phyloP scores from a whole-genome alignment of 2,329 filamentous ascomycete genomes.

The Penicillium italicum region DNA sequence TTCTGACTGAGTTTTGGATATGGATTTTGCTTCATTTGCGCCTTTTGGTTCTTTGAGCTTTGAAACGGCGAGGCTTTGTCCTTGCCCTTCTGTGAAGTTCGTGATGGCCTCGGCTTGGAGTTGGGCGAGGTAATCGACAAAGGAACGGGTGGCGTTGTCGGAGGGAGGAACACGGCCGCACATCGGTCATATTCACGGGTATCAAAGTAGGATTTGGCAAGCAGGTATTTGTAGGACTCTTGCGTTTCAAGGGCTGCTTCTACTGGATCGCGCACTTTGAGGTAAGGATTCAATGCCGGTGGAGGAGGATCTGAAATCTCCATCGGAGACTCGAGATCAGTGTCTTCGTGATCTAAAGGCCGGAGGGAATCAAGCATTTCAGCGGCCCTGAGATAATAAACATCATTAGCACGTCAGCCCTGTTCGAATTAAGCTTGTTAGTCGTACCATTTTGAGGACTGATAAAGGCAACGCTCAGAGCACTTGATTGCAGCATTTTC shows the following conservation, averaged over 20 bases:
- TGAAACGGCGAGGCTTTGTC: slow-evolving; percentile 51
- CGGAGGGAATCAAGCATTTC: slow-evolving; percentile 85
- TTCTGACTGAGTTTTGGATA: slow-evolving; percentile 71
- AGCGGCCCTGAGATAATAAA: slow-evolving; percentile 65
- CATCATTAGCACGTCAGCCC: slow-evolving; percentile 11
- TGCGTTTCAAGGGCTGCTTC: slow-evolving; percentile 73
- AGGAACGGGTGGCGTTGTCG: slow-evolving; percentile 68
- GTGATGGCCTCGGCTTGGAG: slow-evolving; percentile 38
- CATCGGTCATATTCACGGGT: slow-evolving; percentile 94
- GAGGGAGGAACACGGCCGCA: slow-evolving; percentile 81
- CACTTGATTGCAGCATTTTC: slow-evolving; percentile 86
- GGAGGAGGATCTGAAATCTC: slow-evolving; percentile 50
- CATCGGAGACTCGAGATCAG: slow-evolving; percentile 59
- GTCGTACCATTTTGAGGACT: slow-evolving; percentile 86
- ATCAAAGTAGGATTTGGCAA: slow-evolving; percentile 93
- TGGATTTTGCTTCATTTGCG: slow-evolving; percentile 34
- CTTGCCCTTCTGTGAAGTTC: slow-evolving; percentile 56
- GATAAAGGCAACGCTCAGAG: slow-evolving; percentile 91
- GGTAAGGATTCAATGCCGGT: slow-evolving; percentile 50
- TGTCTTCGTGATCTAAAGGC: slow-evolving; percentile 53
- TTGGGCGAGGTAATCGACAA: slow-evolving; percentile 42
- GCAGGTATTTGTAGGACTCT: slow-evolving; percentile 77
- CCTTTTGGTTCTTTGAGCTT: slow-evolving; percentile 37
- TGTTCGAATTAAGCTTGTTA: not conserved
- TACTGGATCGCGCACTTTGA: slow-evolving; percentile 60